Evolutionary conservation across 768 basidiomycete species (phyloP), one percentile per base, ranked within the genome.

Genomic region (Pilatotrama ljubarskyi): DNA sequence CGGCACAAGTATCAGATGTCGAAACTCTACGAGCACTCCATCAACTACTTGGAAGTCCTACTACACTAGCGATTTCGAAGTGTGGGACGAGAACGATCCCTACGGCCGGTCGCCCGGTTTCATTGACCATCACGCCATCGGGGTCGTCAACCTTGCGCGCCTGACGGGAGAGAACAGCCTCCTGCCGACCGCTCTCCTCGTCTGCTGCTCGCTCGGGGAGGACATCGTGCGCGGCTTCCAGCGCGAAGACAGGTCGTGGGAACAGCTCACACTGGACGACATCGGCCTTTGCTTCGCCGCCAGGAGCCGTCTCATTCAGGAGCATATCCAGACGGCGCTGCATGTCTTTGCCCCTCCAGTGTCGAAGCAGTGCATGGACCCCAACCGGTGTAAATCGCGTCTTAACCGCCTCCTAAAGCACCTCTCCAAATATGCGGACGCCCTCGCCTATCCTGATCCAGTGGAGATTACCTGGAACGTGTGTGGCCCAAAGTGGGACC

Each of bases 1-100:
- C 54, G 54, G 14, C 62, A 63, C 63, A 66, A 64, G 42, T 66
- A 66, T 42, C 43, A 61, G 15, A 42, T 64, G 22, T 37, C 47
- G 2, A 24, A 38, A 1, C 37, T 66, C 14, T 35, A 38, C 14
- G 24, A 59, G 0, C 48, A 25, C 25, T 41, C 56, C 10, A 24
- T 63, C 8, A 25, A 18, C 5, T 55, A 41, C 22, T 52, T 66
- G 9, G 40, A 42, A 26, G 29, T 24, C 9, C 44, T n/a, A 55
- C 38, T 66, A 53, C 48, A 9, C 61, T 0, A 18, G 40, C 18
- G 24, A 59, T 17, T 44, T 58, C 32, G 17, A 42, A 2, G 17
- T 3, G 11, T 65, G 64, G 64, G 4, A 11, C 22, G 13, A 35
- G 3, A 7, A 46, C 5, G 14, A 46, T 3, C 5, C 3, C 44